phyloP scores from a whole-genome alignment of 2,329 filamentous ascomycete genomes.

The Boeremia exigua region DNA sequence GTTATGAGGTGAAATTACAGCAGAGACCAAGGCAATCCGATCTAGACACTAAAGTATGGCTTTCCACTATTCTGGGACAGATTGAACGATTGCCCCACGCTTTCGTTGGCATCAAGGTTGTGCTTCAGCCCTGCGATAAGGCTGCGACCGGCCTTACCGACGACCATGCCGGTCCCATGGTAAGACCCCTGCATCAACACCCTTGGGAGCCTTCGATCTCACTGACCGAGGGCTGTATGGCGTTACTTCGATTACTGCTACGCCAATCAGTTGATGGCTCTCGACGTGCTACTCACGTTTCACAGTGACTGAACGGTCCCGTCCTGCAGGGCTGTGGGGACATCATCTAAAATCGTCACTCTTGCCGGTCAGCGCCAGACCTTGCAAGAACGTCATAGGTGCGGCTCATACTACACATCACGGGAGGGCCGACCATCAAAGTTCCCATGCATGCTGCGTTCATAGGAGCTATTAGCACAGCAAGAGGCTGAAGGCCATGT shows the following conservation, averaged over 20 bases:
- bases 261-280: slow-evolving; percentile 14
- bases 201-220: slow-evolving; percentile 12
- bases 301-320: slow-evolving; percentile 13
- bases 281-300: slow-evolving; percentile 10
- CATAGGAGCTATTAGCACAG: neutral
- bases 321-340: slow-evolving; percentile 26
- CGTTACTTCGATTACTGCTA: slow-evolving; percentile 11
- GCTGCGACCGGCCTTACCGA: slow-evolving; percentile 18
- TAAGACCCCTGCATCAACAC: slow-evolving; percentile 39
- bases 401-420: slow-evolving; percentile 22
- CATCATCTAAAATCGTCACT: slow-evolving; percentile 17
- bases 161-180: slow-evolving; percentile 29
- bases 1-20: neutral
- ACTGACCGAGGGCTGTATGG: slow-evolving; percentile 25
- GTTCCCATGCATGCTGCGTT: slow-evolving; percentile 2
- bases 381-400: slow-evolving; percentile 32
- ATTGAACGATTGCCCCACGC: slow-evolving; percentile 11
- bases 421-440: slow-evolving; percentile 39
- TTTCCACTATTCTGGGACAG: neutral
- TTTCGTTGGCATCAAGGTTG: neutral
- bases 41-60: slow-evolving; percentile 3
- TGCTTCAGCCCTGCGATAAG: slow-evolving; percentile 17
- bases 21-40: neutral
- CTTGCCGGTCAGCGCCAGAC: slow-evolving; percentile 26
- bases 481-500: slow-evolving; percentile 14